These are phyloP conservation scores for Ustilago sp. DNA, from an alignment of 1,284 basidiomycete genomes.

Conservation along the genomic window DNA sequence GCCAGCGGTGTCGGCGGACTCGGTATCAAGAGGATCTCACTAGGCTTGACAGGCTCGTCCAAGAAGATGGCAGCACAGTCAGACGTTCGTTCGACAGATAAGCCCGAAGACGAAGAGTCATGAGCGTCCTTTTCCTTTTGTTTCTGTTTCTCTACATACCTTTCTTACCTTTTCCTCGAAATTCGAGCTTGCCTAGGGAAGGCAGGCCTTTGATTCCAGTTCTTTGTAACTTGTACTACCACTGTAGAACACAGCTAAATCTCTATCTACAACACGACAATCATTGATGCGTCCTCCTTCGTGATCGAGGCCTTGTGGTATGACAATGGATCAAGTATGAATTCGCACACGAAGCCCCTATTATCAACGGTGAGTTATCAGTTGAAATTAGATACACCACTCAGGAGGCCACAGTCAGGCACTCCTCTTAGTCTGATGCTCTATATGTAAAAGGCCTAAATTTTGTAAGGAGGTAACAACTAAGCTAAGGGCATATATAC, in stretches of 20 bases:
- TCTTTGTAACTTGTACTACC: slow-evolving; percentile 31
- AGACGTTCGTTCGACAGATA: slow-evolving; percentile 40
- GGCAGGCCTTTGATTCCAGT: slow-evolving; percentile 7
- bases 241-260: slow-evolving; percentile 38
- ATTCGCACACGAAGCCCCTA: slow-evolving; percentile 1
- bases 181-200: slow-evolving; percentile 19
- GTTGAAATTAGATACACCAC: too few species aligned
- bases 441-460: too few species aligned
- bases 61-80: slow-evolving; percentile 54
- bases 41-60: slow-evolving; percentile 39
- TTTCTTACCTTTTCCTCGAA: not conserved
- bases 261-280: not conserved
- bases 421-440: too few species aligned
- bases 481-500: too few species aligned
- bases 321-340: not conserved
- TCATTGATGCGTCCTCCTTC: not conserved
- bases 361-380: slow-evolving; percentile 10
- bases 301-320: not conserved
- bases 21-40: slow-evolving; percentile 48
- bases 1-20: slow-evolving; percentile 27
- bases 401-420: too few species aligned
- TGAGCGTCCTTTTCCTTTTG: not conserved
- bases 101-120: slow-evolving; percentile 26
- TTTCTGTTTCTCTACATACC: slow-evolving; percentile 2
- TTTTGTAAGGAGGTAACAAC: too few species aligned